phyloP scores from a whole-genome alignment of 2,329 filamentous ascomycete species.

The Arthrobotrys musiformis region DNA sequence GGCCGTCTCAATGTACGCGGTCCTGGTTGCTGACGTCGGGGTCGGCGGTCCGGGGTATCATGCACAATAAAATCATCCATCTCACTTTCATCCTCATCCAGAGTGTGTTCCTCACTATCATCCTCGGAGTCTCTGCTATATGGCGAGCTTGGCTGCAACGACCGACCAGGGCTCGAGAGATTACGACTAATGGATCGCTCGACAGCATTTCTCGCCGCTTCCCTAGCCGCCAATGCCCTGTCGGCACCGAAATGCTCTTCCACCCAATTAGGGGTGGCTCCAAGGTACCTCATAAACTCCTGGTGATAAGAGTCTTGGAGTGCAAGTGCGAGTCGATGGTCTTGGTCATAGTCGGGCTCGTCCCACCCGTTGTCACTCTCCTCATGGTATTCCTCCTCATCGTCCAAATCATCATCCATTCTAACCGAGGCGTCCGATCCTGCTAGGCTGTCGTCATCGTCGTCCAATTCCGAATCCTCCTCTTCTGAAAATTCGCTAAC shows the following conservation, averaged over 20 bases:
- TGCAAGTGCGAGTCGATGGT: slow-evolving; percentile 43
- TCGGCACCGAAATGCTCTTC: slow-evolving; percentile 51
- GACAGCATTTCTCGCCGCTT: slow-evolving; percentile 21
- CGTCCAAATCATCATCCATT: slow-evolving; percentile 50
- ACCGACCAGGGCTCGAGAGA: slow-evolving; percentile 34
- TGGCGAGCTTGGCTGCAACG: slow-evolving; percentile 38
- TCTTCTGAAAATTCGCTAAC: slow-evolving; percentile 39
- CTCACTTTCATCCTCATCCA: slow-evolving; percentile 54
- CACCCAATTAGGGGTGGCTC: slow-evolving; percentile 36
- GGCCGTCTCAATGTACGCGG: slow-evolving; percentile 40
- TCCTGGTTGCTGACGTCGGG: slow-evolving; percentile 25
- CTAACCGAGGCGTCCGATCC: slow-evolving; percentile 19
- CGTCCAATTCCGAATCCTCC: slow-evolving; percentile 38
- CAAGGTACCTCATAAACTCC: slow-evolving; percentile 51
- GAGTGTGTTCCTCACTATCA: slow-evolving; percentile 56
- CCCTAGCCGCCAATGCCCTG: slow-evolving; percentile 39
- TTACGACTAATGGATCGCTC: slow-evolving; percentile 31
- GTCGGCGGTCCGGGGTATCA: slow-evolving; percentile 57
- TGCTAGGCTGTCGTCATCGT: slow-evolving; percentile 37
- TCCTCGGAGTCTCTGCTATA: slow-evolving; percentile 55
- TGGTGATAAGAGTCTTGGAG: slow-evolving; percentile 53
- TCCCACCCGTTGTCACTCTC: slow-evolving; percentile 40
- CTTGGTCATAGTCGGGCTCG: slow-evolving; percentile 47
- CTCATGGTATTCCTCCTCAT: slow-evolving; percentile 53
- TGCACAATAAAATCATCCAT: slow-evolving; percentile 58